phyloP scores from a whole-genome alignment of 139 green algal species.

The Chlamydomonas sphaeroides region DNA sequence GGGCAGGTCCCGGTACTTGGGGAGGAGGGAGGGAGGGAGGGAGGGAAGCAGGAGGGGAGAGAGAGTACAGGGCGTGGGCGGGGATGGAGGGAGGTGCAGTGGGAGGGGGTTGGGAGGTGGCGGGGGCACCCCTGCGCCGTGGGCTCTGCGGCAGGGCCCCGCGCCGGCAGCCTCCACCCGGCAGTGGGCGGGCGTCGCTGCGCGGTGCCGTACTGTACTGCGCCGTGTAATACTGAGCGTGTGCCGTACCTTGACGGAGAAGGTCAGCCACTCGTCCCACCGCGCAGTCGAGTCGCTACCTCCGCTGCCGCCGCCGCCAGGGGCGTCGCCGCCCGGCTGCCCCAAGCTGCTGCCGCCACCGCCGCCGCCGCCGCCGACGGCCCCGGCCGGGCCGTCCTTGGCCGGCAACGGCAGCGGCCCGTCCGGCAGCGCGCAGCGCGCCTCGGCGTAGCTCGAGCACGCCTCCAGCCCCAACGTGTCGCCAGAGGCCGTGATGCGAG shows the following conservation, averaged over 20 bases:
- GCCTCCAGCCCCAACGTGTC: constrained; percentile 67
- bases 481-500: constrained; percentile 57
- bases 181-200: too few relatives aligned
- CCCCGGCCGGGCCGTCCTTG: not conserved
- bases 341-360: too few relatives aligned
- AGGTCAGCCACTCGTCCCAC: constrained; percentile 81
- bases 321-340: too few relatives aligned
- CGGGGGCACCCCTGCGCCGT: not conserved
- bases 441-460: constrained; percentile 62
- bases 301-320: not conserved
- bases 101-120: not conserved
- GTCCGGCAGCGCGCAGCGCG: not conserved
- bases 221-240: too few relatives aligned
- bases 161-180: too few relatives aligned
- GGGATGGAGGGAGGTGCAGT: too few relatives aligned
- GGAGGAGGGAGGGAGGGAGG: not conserved
- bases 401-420: too few relatives aligned
- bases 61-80: too few relatives aligned
- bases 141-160: too few relatives aligned
- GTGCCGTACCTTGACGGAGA: constrained; percentile 79
- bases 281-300: not conserved
- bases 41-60: too few relatives aligned
- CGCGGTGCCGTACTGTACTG: too few relatives aligned
- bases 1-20: constrained; percentile 86
- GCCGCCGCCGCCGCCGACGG: not conserved